Percentiles rank a stretch among this genome's conserved stretches.
phyloP scores from a whole-genome alignment of 2,329 filamentous ascomycete species.

The Clonostachys rhizophaga region DNA sequence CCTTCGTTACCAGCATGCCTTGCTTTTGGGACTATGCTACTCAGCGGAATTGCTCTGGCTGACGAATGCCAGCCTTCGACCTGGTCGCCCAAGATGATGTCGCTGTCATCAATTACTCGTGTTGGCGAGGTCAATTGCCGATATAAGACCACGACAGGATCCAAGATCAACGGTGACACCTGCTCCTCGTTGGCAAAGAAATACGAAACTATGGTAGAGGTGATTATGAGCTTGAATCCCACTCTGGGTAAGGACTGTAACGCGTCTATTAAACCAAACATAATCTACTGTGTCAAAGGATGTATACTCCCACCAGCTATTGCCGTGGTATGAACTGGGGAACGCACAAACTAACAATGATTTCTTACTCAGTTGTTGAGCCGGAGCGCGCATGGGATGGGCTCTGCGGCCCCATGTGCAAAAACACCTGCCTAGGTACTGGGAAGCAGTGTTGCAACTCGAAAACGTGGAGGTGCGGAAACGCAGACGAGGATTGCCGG shows the following conservation, averaged over 20 bases:
- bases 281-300: slow-evolving; percentile 18
- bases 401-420: slow-evolving; percentile 18
- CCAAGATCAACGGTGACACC: slow-evolving; percentile 13
- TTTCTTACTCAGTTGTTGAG: slow-evolving; percentile 10
- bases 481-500: slow-evolving; percentile 5
- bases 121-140: slow-evolving; percentile 11
- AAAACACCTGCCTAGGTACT: slow-evolving; percentile 21
- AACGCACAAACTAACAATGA: background rate
- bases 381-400: slow-evolving; percentile 14
- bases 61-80: no score
- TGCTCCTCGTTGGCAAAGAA: slow-evolving; percentile 12
- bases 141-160: slow-evolving; percentile 3
- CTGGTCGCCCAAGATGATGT: no score
- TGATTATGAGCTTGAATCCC: slow-evolving; percentile 18
- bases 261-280: slow-evolving; percentile 13
- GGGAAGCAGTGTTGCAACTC: slow-evolving; percentile 20
- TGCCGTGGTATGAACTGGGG: background rate
- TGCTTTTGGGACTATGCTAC: no score
- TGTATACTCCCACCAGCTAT: slow-evolving; percentile 12
- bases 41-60: no score
- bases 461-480: slow-evolving; percentile 20
- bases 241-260: slow-evolving; percentile 13
- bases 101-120: no score
- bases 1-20: no score
- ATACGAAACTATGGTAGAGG: slow-evolving; percentile 12